Conservation (phyloP, 768 basidiomycete species). For the Sporobolomyces pararoseus region DNA sequence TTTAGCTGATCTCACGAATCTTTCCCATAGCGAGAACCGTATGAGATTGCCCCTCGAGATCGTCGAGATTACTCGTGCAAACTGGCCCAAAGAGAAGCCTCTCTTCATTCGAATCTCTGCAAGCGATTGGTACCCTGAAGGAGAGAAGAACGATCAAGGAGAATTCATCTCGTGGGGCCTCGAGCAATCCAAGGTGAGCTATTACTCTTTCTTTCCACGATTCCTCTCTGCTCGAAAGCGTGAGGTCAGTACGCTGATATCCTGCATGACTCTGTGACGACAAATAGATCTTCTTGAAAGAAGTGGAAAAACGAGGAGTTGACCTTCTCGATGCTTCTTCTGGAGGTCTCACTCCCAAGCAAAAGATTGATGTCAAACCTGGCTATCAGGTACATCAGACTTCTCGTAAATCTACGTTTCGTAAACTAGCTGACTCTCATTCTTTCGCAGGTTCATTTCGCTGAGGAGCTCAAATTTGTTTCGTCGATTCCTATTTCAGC, state of each 20-base stretch:
- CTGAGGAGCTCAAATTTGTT: slow-evolving; percentile 55
- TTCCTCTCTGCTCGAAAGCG: too few species aligned
- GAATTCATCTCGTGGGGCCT: slow-evolving; percentile 69
- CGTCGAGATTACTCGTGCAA: slow-evolving; percentile 56
- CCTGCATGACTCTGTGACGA: too few species aligned
- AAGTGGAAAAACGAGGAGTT: slow-evolving; percentile 56
- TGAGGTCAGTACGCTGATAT: too few species aligned
- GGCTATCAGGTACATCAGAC: slow-evolving; percentile 67
- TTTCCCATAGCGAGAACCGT: slow-evolving; percentile 54
- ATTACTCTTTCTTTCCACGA: background rate
- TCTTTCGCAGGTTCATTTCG: slow-evolving; percentile 61
- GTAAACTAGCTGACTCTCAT: background rate
- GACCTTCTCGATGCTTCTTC: slow-evolving; percentile 72
- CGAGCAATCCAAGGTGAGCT: slow-evolving; percentile 62
- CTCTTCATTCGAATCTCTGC: slow-evolving; percentile 70
- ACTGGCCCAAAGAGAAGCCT: slow-evolving; percentile 61
- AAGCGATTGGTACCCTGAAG: slow-evolving; percentile 62
- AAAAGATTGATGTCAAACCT: slow-evolving; percentile 59
- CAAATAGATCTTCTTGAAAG: slow-evolving; percentile 20
- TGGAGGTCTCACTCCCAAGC: slow-evolving; percentile 63
- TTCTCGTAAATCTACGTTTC: background rate
- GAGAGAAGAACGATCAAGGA: slow-evolving; percentile 58
- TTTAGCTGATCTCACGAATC: too few species aligned
- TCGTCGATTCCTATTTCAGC: slow-evolving; percentile 46
- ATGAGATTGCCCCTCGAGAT: slow-evolving; percentile 65